phyloP scores from a whole-genome alignment of 192 early-diverging fungal species.

The Gamsiella multidivaricata region DNA sequence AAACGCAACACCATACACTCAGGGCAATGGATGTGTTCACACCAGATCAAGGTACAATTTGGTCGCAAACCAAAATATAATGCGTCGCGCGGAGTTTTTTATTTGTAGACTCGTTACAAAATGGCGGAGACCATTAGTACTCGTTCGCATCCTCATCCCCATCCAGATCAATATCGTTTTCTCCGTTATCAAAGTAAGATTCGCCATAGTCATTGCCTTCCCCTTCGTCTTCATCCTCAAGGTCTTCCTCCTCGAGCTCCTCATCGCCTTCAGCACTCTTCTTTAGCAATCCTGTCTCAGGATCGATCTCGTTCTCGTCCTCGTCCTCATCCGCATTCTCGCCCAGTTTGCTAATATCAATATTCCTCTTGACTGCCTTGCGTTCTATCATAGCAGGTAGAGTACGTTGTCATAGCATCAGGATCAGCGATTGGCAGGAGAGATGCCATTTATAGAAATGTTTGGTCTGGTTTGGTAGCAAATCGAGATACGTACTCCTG shows the following conservation, averaged over 20 bases:
- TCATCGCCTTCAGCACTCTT: constrained; percentile 42
- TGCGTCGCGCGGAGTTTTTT: no score
- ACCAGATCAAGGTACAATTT: no score
- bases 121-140: constrained; percentile 29
- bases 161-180: constrained; percentile 36
- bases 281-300: constrained; percentile 33
- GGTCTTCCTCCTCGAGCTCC: constrained; percentile 27
- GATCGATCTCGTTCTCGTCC: constrained; percentile 30
- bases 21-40: no score
- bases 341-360: constrained; percentile 28
- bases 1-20: no score
- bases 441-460: not conserved
- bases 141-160: constrained; percentile 27
- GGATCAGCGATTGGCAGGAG: no score
- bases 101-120: no score
- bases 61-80: no score
- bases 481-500: constrained; percentile 32
- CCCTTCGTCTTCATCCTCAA: constrained; percentile 41
- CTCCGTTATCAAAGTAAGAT: constrained; percentile 41
- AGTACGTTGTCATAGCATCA: not conserved
- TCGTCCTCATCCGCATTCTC: constrained; percentile 30
- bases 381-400: constrained; percentile 9
- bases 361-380: constrained; percentile 19
- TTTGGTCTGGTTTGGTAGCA: not conserved
- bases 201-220: constrained; percentile 40